A percentile compares a stretch with the other conserved stretches of the same genome.
phyloP scores from a whole-genome alignment of 1,139 yeast genomes.

The Blastobotrys buckinghamii region DNA sequence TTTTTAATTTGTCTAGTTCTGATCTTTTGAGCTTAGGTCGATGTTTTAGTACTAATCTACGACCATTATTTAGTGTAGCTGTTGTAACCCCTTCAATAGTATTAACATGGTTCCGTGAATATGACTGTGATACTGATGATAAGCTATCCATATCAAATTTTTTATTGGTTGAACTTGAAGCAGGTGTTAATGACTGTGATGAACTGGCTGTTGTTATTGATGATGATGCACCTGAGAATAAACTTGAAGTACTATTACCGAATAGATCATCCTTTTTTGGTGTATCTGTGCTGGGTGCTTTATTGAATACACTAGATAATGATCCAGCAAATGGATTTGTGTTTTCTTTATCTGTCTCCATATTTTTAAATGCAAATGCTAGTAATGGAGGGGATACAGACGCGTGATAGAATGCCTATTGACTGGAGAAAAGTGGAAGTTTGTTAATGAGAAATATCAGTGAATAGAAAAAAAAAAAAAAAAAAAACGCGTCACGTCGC shows the following conservation, averaged over 20 bases:
- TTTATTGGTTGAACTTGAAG: too few relatives aligned
- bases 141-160: too few relatives aligned
- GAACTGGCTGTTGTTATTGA: too few relatives aligned
- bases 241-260: not conserved
- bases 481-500: too few relatives aligned
- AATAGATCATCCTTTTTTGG: not conserved
- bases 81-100: not conserved
- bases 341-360: slow-evolving; percentile 2
- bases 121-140: not conserved
- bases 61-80: slow-evolving; percentile 3
- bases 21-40: not conserved
- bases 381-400: too few relatives aligned
- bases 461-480: too few relatives aligned
- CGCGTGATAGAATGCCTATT: too few relatives aligned
- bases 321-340: not conserved
- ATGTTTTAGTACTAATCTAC: slow-evolving; percentile 2
- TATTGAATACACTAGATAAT: not conserved
- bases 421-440: too few relatives aligned
- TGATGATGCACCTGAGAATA: too few relatives aligned
- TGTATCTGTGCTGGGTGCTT: not conserved
- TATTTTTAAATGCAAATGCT: too few relatives aligned
- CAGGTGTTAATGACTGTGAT: too few relatives aligned
- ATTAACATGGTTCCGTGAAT: not conserved
- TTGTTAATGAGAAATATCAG: too few relatives aligned
- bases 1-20: not conserved